Percentiles rank a stretch among this genome's conserved stretches.
Evolutionary conservation across 2,329 filamentous ascomycete genomes (phyloP).

Genomic region (Xylariaceae sp.): DNA sequence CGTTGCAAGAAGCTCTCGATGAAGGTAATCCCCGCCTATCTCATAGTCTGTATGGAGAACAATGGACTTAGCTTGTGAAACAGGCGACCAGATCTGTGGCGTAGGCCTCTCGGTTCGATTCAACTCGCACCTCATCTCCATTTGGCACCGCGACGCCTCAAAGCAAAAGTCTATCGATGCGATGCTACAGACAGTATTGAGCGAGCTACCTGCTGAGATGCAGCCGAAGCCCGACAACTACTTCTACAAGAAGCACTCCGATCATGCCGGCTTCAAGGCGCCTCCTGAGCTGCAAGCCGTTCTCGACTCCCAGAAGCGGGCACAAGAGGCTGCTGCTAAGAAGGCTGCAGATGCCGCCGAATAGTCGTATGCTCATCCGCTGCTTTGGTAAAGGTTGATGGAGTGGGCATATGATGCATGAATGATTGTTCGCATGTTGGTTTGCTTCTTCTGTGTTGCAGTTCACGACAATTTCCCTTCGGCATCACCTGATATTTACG

Average conservation of each 20-base stretch:
- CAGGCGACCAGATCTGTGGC: conserved; percentile 84
- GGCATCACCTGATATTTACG: background rate
- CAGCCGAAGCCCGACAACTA: conserved; percentile 68
- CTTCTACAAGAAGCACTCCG: conserved; percentile 85
- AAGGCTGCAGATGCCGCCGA: conserved; percentile 15
- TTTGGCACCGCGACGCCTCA: conserved; percentile 88
- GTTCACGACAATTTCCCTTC: too few species aligned
- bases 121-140: conserved; percentile 80
- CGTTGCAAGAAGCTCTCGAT: conserved; percentile 69
- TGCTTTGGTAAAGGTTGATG: too few species aligned
- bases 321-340: conserved; percentile 37
- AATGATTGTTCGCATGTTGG: background rate
- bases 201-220: conserved; percentile 69
- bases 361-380: background rate
- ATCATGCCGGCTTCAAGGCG: conserved; percentile 77
- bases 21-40: conserved; percentile 44
- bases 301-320: conserved; percentile 51
- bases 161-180: conserved; percentile 75
- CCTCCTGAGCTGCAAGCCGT: conserved; percentile 56
- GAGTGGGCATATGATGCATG: too few species aligned
- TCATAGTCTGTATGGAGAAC: background rate
- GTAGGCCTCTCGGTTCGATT: conserved; percentile 84
- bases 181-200: conserved; percentile 68
- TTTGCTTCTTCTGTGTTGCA: background rate
- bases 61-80: conserved; percentile 2